These are phyloP conservation scores for Chionographis japonica DNA, from an alignment of 106 monocot species.

Conservation along the genomic window DNA sequence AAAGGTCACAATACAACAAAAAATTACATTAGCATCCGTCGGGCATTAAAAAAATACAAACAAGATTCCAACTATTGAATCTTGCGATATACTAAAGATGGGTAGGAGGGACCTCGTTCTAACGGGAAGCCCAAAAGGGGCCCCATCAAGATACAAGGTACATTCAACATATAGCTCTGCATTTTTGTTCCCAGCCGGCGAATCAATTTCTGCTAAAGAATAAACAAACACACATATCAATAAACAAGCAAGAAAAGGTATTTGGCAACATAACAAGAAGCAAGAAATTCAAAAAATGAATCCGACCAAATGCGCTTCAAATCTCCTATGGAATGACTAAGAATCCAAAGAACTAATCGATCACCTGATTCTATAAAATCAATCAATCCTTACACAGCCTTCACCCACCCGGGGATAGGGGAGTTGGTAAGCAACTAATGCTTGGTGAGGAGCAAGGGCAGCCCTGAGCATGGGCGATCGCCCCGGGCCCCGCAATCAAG, in stretches of 20 bases:
- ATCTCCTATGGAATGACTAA: too few species aligned
- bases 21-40: background rate
- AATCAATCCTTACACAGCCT: too few species aligned
- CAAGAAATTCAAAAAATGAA: background rate
- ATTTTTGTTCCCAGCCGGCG: constrained; percentile 15
- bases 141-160: constrained; percentile 71
- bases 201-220: constrained; percentile 19
- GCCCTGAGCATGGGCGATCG: too few species aligned
- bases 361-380: too few species aligned
- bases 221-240: background rate
- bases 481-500: too few species aligned
- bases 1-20: background rate
- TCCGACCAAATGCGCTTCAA: too few species aligned
- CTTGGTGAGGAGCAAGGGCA: too few species aligned
- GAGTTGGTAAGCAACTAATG: too few species aligned
- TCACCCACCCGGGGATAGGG: too few species aligned
- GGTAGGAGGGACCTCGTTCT: constrained; percentile 48
- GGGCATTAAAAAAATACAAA: background rate
- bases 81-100: background rate
- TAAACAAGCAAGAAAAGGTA: background rate
- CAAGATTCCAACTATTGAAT: background rate
- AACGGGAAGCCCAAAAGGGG: constrained; percentile 62
- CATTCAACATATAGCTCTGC: constrained; percentile 86
- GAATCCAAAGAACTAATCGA: too few species aligned
- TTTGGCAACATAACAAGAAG: background rate